Evolutionary conservation across 148 eudicot genomes (phyloP), one percentile per base, ranked within the genome.

Genomic region (Vaccinium macrocarpon): DNA sequence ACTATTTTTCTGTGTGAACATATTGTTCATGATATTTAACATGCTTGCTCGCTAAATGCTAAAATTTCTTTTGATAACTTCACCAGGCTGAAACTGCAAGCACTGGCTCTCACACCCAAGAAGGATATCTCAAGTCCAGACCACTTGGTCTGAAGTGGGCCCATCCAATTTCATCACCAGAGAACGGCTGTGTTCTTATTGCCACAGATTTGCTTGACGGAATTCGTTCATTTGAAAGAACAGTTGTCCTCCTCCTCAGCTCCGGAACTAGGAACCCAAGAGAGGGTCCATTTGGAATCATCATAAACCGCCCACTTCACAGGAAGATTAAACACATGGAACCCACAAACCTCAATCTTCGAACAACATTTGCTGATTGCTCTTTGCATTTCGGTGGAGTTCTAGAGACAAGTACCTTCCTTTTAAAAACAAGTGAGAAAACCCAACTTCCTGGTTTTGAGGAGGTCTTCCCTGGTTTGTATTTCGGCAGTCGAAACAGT

Each of bases 181-280:
- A 97, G 87, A 80, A 92, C 6, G 99, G 99, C 71, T 97, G 98
- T 32, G 90, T 97, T 61, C 98, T 97, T 49, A 91, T 97, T 49
- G 99, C 99, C 68, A 95, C 99, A 10, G 99, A 95, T 90, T 94
- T 91, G 88, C 98, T 97, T 0, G 99, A 97, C 32, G 98, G 98
- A 18, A 93, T 92, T 23, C 93, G 89, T 75, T 85, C 90, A 10
- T 97, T 97, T 84, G 98, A 95, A 85, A 91, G 99, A 87, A 95
- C 95, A 1, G 98, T 95, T 14, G 92, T 97, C 86, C 93, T 97
- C 71, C 98, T 97, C 27, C 97, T 97, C 59, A 87, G 92, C 85
- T 89, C 96, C 9, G 98, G 98, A 71, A 95, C 93, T 81, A 86
- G 92, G 79, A 90, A 95, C 81, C 96, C 95, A 11, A 94, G 92